Conservation (phyloP, 306 rosid genomes). For the Vigna reflexopilosa region DNA sequence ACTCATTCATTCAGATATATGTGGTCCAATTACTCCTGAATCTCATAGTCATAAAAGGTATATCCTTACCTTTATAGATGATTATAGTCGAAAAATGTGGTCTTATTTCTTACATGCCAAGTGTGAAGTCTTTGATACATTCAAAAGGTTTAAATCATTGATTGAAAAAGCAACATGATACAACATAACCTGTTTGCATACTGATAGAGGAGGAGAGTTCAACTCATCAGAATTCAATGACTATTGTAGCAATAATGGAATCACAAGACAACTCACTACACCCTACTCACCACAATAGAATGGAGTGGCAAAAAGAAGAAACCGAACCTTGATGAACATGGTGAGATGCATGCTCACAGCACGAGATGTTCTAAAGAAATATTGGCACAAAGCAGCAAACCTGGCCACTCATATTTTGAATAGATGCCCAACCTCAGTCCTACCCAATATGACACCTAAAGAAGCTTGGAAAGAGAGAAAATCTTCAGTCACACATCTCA, state of each 20-base stretch:
- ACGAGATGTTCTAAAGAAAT: conserved; percentile 13
- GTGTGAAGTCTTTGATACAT: background rate
- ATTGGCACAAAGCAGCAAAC: background rate
- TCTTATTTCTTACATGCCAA: background rate
- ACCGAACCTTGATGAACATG: background rate
- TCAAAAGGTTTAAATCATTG: conserved; percentile 4
- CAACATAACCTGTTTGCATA: background rate
- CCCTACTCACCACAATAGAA: background rate
- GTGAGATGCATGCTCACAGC: background rate
- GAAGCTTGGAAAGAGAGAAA: background rate
- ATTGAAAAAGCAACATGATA: background rate
- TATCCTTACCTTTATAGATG: background rate
- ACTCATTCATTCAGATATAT: background rate
- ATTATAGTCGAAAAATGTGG: background rate
- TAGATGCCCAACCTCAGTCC: background rate
- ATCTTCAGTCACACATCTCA: background rate
- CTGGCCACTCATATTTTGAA: background rate
- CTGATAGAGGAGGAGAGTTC: background rate
- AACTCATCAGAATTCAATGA: too few species aligned
- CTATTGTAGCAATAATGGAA: background rate
- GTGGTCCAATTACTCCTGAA: background rate
- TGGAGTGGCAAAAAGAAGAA: background rate
- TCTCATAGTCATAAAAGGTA: background rate
- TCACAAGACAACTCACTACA: background rate
- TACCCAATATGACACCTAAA: background rate